phyloP scores from a whole-genome alignment of 768 basidiomycete species.

The Kwoniella shandongensis region DNA sequence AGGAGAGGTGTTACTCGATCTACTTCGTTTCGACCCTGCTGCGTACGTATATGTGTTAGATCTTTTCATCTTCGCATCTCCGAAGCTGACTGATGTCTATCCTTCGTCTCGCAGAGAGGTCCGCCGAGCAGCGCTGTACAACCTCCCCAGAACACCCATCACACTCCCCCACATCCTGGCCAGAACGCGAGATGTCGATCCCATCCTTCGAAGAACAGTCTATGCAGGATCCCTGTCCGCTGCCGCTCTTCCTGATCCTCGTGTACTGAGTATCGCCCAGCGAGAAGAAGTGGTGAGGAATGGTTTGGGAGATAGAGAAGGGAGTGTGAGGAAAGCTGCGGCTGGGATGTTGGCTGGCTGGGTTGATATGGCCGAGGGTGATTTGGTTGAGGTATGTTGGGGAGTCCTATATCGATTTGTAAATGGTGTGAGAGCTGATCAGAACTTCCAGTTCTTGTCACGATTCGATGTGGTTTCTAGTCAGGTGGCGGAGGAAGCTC shows the following conservation, averaged over 20 bases:
- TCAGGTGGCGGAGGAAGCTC: conserved; percentile 68
- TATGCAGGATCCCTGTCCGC: conserved; percentile 67
- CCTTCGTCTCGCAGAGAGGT: conserved; percentile 65
- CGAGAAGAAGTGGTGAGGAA: conserved; percentile 74
- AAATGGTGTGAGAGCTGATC: conserved; percentile 53
- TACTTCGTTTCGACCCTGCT: conserved; percentile 70
- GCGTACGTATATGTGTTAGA: conserved; percentile 71
- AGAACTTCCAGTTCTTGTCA: conserved; percentile 44
- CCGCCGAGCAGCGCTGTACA: conserved; percentile 72
- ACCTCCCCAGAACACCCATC: conserved; percentile 62
- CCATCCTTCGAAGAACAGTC: conserved; percentile 69
- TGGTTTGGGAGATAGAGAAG: conserved; percentile 84
- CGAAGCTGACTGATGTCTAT: background rate
- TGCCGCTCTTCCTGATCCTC: conserved; percentile 62
- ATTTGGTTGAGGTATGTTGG: conserved; percentile 55
- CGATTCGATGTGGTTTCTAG: conserved; percentile 49
- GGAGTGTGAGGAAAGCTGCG: conserved; percentile 68
- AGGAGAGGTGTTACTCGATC: conserved; percentile 56
- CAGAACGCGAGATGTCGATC: conserved; percentile 77
- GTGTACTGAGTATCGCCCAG: conserved; percentile 67
- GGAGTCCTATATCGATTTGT: conserved; percentile 13
- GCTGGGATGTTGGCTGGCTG: conserved; percentile 70
- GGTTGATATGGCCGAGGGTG: conserved; percentile 64
- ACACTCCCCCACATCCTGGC: conserved; percentile 69
- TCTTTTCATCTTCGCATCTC: background rate